Evolutionary conservation across 345 rosid species (phyloP), one percentile per base, ranked within the genome.

Genomic region (Eucalyptus albens): DNA sequence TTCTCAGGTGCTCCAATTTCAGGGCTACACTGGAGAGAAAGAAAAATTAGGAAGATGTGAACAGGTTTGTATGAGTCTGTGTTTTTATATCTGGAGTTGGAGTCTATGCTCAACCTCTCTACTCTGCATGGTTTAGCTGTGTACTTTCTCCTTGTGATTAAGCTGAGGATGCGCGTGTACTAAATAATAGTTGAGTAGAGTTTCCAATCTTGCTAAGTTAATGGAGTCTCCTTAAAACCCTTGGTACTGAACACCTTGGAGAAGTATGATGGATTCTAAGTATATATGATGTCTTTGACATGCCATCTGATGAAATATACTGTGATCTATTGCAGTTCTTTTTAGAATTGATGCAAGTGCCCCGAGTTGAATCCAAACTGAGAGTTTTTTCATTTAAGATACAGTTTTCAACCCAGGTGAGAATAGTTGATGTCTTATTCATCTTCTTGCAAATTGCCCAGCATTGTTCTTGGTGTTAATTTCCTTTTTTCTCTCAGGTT

Each of bases 31-130:
- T 65, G 98, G 99, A 91, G 99, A 97, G 80, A 95, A 92, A 91
- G 96, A 95, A 26, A 96, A 95, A 92, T 93, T 97, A 86, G 99
- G 99, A 91, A 97, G 94, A 94, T 97, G 99, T 88, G 99, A 97
- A 92, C 95, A 92, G 96, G 99, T 97, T 85, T 86, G 89, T 91
- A 55, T 40, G 59, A 53, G 59, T 53, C 59, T 53, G 22, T 51
- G 59, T 53, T 53, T 53, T 19, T 53, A 53, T 53, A 53, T 53
- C 59, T 77, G 47, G 85, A 19, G 27, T 77, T 77, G 47, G 29
- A 77, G 29, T 40, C 85, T 40, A 40, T 77, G 47, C 47, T 21
- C 47, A 77, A 21, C 29, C 83, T 40, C 7, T 11, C 85, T 21
- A 40, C 47, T 40, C 22, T 77, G 85, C 85, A 77, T 77, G 47